These are phyloP conservation scores for Calonectria pseudoreteaudii DNA, from an alignment of 2,329 filamentous ascomycete species.

Conservation along the genomic window DNA sequence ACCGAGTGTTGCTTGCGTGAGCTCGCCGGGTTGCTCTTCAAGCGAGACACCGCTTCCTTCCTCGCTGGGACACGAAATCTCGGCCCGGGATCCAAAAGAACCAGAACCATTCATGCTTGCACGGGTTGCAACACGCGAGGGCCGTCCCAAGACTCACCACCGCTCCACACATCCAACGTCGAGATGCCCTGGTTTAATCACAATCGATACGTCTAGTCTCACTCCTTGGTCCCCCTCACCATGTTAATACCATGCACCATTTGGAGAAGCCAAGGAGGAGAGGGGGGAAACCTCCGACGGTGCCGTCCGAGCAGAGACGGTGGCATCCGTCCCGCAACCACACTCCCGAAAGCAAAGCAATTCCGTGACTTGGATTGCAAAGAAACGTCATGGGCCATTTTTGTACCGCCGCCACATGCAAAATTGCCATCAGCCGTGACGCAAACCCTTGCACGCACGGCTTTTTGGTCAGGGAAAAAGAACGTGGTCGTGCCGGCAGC, in stretches of 20 bases:
- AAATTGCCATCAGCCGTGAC: background rate
- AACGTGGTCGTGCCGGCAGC: background rate
- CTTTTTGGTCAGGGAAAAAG: background rate
- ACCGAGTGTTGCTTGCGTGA: background rate
- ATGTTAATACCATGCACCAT: background rate
- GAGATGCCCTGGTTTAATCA: slow-evolving; percentile 1
- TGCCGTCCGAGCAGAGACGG: background rate
- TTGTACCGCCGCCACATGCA: background rate
- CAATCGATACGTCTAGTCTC: slow-evolving; percentile 14
- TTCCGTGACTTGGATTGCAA: background rate
- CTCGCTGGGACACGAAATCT: background rate
- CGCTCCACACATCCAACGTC: background rate
- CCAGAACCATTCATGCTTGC: background rate
- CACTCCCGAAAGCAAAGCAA: slow-evolving; percentile 6
- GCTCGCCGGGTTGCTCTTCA: background rate
- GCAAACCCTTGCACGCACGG: background rate
- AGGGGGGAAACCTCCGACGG: background rate
- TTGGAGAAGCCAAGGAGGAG: background rate
- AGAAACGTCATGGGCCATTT: background rate
- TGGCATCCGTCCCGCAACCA: slow-evolving; percentile 1
- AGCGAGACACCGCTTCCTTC: background rate
- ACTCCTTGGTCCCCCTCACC: background rate
- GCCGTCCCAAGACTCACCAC: background rate
- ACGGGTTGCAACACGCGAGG: background rate
- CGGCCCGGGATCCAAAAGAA: background rate